These are phyloP conservation scores for Candida chauliodis DNA, from an alignment of 805 yeast species.

Conservation along the genomic window DNA sequence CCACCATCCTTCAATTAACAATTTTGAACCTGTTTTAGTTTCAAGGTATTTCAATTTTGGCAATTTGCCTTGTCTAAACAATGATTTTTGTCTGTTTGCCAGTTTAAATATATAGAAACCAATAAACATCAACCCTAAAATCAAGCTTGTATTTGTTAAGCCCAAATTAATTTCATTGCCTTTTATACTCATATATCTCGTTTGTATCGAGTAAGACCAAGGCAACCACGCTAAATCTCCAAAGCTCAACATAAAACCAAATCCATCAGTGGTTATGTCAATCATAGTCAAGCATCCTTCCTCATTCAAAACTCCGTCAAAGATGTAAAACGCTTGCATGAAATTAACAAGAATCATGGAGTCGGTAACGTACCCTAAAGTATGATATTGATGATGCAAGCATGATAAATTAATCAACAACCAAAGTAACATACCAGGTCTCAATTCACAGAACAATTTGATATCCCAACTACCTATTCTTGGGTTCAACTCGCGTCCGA, in stretches of 20 bases:
- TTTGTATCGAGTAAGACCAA: conserved; percentile 82
- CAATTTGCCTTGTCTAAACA: conserved; percentile 76
- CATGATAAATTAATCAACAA: conserved; percentile 71
- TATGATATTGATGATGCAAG: conserved; percentile 73
- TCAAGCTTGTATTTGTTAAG: conserved; percentile 26
- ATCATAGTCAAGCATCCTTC: conserved; percentile 90
- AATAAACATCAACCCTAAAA: conserved; percentile 45
- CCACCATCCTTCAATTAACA: conserved; percentile 96
- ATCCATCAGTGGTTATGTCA: conserved; percentile 94
- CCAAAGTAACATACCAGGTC: conserved; percentile 94
- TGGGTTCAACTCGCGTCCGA: conserved; percentile 95
- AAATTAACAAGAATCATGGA: conserved; percentile 66
- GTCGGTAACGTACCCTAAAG: conserved; percentile 57
- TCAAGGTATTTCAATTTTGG: conserved; percentile 53
- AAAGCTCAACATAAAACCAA: conserved; percentile 93
- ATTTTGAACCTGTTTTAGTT: conserved; percentile 73
- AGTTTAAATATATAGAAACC: conserved; percentile 85
- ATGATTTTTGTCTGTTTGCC: conserved; percentile 80
- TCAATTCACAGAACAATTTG: conserved; percentile 86
- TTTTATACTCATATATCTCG: conserved; percentile 67
- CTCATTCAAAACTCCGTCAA: conserved; percentile 91
- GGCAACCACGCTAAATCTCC: conserved; percentile 95
- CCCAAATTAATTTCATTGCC: conserved; percentile 57
- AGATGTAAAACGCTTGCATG: conserved; percentile 76
- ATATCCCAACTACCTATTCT: conserved; percentile 82